These are phyloP conservation scores for Asterochloris erici DNA, from an alignment of 139 green algal species.

Conservation along the genomic window DNA sequence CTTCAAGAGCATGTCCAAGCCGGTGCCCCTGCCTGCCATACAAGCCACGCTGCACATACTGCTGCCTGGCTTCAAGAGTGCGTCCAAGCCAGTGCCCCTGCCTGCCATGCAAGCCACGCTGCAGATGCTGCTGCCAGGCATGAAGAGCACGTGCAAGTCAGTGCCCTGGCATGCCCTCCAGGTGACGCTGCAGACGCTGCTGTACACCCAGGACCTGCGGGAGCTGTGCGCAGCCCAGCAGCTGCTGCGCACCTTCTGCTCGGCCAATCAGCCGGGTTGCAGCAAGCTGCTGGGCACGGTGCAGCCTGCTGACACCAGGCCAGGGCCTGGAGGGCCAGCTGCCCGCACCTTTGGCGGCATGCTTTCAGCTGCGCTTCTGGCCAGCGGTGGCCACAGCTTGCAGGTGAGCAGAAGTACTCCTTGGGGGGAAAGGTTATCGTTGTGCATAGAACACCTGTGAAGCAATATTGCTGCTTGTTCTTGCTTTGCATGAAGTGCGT, in stretches of 20 bases:
- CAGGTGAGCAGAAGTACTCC: too few species aligned
- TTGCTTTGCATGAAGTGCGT: too few species aligned
- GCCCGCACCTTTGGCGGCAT: too few species aligned
- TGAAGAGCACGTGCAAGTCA: background rate
- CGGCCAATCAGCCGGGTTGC: slow-evolving; percentile 41
- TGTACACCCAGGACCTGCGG: background rate
- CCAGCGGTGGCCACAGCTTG: background rate
- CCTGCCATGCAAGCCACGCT: background rate
- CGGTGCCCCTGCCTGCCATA: slow-evolving; percentile 28
- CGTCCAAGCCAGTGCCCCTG: background rate
- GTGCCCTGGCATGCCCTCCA: background rate
- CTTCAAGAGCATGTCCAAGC: background rate
- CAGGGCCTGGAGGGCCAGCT: too few species aligned
- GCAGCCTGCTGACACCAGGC: background rate
- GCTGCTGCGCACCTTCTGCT: slow-evolving; percentile 42
- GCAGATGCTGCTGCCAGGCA: background rate
- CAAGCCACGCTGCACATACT: slow-evolving; percentile 12
- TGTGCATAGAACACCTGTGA: too few species aligned
- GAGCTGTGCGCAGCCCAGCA: slow-evolving; percentile 18
- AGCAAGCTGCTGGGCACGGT: slow-evolving; percentile 29
- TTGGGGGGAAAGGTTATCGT: too few species aligned
- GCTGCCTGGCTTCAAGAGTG: background rate
- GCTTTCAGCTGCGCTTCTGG: background rate
- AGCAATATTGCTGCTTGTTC: too few species aligned
- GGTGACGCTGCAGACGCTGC: slow-evolving; percentile 7